Base-by-base conservation (phyloP, 2,329 filamentous ascomycete species). In the Kalmusia sp. region DNA sequence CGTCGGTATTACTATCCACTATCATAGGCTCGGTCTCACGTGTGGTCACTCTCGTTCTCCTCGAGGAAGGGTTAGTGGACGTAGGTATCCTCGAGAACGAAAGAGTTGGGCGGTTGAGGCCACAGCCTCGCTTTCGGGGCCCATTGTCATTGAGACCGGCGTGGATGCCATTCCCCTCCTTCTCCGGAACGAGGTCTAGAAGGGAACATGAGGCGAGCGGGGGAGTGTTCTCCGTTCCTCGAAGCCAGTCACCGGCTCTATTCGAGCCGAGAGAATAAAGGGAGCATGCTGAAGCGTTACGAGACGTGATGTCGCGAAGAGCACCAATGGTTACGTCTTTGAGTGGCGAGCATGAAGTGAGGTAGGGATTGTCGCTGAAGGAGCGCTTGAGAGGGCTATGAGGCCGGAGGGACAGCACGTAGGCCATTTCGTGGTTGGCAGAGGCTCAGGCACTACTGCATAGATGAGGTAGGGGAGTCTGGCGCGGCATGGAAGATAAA, bases 351-450 rank as follows among this genome's bases (percentile, higher is more conserved):
- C 63, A 68, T 41, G 72, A 63, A 35, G 62, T 65, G 39, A 73
- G 61, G 62, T 70, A 74, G 33, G 70, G 71, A 47, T 68, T 72
- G 58, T 77, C 73, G 61, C 71, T 75, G 63, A 77, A 76, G 50
- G 74, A 74, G 48, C 72, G 72, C 61, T 77, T 75, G 58, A 76
- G 64, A 8, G 74, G 73, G 53, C 70, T 76, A 39, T 71, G 69
- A 14, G 73, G 67, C 28, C 66, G 71, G 44, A 77, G 64, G 35
- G 74, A 73, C 52, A 76, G 67, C 54, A 76, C 67, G 59, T 70
- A 76, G 49, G 73, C 72, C 74, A 77, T 77, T 41, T 61, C 53
- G 51, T 47, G 31, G 31, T 37, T 48, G 55, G 39, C 38, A 46
- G 52, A 52, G 58, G 38, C 53, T 39, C 52, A 53, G 52, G 54